A percentile compares a stretch with the other conserved stretches of the same genome.
Conservation (phyloP, 805 yeast species). For the Wickerhamomyces alni region DNA sequence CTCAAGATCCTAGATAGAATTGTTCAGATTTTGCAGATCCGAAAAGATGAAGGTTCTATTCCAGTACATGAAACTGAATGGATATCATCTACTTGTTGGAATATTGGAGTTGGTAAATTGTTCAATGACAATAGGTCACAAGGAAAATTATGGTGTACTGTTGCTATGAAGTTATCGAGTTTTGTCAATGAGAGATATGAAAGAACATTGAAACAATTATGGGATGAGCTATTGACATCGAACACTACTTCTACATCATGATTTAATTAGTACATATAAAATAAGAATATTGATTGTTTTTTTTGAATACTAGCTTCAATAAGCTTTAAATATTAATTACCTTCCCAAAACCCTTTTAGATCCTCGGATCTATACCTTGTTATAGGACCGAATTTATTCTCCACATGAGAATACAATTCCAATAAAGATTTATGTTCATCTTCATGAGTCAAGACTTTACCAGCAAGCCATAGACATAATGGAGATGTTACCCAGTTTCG, state of each 20-base stretch:
- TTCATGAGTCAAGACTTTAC: slow-evolving; percentile 19
- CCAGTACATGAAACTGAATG: slow-evolving; percentile 29
- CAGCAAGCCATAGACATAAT: slow-evolving; percentile 16
- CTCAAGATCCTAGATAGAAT: slow-evolving; percentile 8
- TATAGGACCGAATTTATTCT: slow-evolving; percentile 15
- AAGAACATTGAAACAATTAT: slow-evolving; percentile 19
- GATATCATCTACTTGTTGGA: slow-evolving; percentile 33
- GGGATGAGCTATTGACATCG: slow-evolving; percentile 17
- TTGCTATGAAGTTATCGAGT: slow-evolving; percentile 22
- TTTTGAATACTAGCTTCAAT: too few species aligned
- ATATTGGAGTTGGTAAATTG: slow-evolving; percentile 27
- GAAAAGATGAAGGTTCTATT: slow-evolving; percentile 4
- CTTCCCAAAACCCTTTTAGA: slow-evolving; percentile 24
- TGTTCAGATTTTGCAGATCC: slow-evolving; percentile 3
- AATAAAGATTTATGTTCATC: slow-evolving; percentile 21
- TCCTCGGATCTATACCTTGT: slow-evolving; percentile 16
- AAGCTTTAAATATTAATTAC: too few species aligned
- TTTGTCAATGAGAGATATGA: slow-evolving; percentile 23
- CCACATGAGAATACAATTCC: slow-evolving; percentile 17
- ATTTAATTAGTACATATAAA: too few species aligned
- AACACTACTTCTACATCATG: too few species aligned
- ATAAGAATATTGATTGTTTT: too few species aligned
- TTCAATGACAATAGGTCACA: slow-evolving; percentile 15
- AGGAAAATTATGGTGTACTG: slow-evolving; percentile 25
- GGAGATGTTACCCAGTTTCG: slow-evolving; percentile 2